phyloP scores from a whole-genome alignment of 192 early-diverging fungal genomes.

The Dissophora ornata region DNA sequence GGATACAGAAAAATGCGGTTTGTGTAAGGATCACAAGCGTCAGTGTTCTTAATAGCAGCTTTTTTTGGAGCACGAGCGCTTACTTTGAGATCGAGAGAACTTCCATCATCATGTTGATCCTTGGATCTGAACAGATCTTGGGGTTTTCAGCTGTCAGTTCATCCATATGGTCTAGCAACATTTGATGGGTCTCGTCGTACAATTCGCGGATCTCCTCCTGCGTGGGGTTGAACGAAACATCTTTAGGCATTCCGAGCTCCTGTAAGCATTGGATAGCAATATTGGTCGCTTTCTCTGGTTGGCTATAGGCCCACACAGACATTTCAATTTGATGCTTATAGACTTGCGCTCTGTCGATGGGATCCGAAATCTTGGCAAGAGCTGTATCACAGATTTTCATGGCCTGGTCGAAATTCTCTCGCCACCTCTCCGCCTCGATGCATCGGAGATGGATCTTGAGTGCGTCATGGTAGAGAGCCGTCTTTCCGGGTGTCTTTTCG shows the following conservation, averaged over 20 bases:
- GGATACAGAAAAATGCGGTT: not conserved
- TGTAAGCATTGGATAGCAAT: slow-evolving; percentile 41
- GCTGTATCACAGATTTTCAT: slow-evolving; percentile 25
- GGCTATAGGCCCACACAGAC: slow-evolving; percentile 36
- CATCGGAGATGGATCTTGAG: slow-evolving; percentile 39
- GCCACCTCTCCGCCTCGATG: slow-evolving; percentile 44
- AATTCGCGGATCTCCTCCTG: slow-evolving; percentile 29
- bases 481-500: not conserved
- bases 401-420: slow-evolving; percentile 29
- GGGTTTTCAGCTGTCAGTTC: slow-evolving; percentile 17
- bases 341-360: slow-evolving; percentile 26
- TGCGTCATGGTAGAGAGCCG: slow-evolving; percentile 27
- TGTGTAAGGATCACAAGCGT: too few relatives aligned
- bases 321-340: slow-evolving; percentile 50
- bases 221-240: slow-evolving; percentile 23
- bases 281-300: slow-evolving; percentile 20
- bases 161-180: slow-evolving; percentile 24
- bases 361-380: slow-evolving; percentile 23
- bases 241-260: slow-evolving; percentile 35
- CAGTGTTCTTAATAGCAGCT: too few relatives aligned
- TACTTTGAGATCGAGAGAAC: slow-evolving; percentile 38
- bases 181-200: slow-evolving; percentile 28
- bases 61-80: not conserved
- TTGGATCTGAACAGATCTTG: slow-evolving; percentile 14
- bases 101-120: slow-evolving; percentile 39